phyloP scores from a whole-genome alignment of 257 asterid species.

The Coffea canephora region DNA sequence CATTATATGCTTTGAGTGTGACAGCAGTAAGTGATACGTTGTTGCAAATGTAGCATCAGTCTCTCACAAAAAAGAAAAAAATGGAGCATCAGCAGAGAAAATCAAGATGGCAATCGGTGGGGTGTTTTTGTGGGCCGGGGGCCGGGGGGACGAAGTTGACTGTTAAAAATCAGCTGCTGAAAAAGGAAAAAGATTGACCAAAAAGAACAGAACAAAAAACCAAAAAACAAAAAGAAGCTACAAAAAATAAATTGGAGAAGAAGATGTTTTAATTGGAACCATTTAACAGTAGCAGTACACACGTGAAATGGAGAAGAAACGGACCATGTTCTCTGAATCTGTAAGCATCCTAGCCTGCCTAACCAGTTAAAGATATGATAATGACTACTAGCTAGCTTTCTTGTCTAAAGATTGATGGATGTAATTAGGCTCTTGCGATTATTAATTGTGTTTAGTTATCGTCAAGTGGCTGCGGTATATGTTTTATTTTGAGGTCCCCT shows the following conservation, averaged over 20 bases:
- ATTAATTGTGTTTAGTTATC: conserved; percentile 3
- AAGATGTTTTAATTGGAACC: not conserved
- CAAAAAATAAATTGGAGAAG: not conserved
- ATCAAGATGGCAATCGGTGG: conserved; percentile 3
- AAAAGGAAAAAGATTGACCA: not conserved
- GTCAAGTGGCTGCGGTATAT: conserved; percentile 6
- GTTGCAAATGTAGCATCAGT: not conserved
- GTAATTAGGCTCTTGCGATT: not conserved
- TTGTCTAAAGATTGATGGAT: too few relatives aligned
- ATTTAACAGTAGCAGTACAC: not conserved
- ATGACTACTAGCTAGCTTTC: conserved; percentile 14
- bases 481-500: not conserved
- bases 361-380: conserved; percentile 32
- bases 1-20: conserved; percentile 3
- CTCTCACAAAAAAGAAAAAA: too few relatives aligned
- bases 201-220: not conserved
- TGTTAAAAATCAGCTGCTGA: conserved; percentile 31
- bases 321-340: conserved; percentile 56
- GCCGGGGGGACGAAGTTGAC: conserved; percentile 22
- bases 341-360: conserved; percentile 47
- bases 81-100: not conserved
- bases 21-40: conserved; percentile 5
- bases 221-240: not conserved
- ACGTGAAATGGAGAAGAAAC: conserved; percentile 31
- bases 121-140: too few relatives aligned